Conservation (phyloP, 768 basidiomycete species). For the Gyrodon lividus region DNA sequence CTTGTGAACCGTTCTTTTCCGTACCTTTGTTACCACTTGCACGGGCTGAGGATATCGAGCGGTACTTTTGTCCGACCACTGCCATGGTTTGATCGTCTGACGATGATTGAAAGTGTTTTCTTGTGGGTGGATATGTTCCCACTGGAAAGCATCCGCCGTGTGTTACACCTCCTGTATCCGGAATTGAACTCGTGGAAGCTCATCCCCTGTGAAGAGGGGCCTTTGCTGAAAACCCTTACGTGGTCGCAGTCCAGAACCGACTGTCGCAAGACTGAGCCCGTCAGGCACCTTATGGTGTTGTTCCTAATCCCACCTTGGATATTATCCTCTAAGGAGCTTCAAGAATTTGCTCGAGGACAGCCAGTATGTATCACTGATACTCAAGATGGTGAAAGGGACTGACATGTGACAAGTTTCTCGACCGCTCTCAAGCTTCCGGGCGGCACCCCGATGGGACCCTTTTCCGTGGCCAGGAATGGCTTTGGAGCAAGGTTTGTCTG, state of each 20-base stretch:
- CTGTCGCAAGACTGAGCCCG: conserved; percentile 10
- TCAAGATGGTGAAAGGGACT: not conserved
- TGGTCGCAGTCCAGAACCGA: conserved; percentile 25
- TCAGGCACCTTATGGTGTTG: conserved; percentile 24
- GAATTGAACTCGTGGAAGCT: conserved; percentile 32
- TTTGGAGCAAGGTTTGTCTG: conserved; percentile 54
- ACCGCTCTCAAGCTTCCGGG: conserved; percentile 8
- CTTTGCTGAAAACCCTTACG: conserved; percentile 23
- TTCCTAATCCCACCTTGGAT: conserved; percentile 43
- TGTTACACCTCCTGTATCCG: conserved; percentile 34
- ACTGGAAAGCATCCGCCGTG: conserved; percentile 47
- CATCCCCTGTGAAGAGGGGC: conserved; percentile 18
- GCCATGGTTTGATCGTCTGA: conserved; percentile 1
- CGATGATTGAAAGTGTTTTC: conserved; percentile 35
- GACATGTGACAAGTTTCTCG: conserved; percentile 17
- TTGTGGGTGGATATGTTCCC: conserved; percentile 53
- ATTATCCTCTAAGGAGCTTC: conserved; percentile 33
- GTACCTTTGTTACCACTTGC: conserved; percentile 35
- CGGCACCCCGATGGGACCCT: not conserved
- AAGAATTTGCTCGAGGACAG: conserved; percentile 29
- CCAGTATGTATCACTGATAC: conserved; percentile 13
- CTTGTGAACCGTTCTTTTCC: conserved; percentile 40
- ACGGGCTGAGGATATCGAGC: conserved; percentile 41
- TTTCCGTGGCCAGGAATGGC: conserved; percentile 41
- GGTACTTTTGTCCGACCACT: conserved; percentile 31